phyloP scores from a whole-genome alignment of 2,329 filamentous ascomycete species.

The Alternaria gaisen region DNA sequence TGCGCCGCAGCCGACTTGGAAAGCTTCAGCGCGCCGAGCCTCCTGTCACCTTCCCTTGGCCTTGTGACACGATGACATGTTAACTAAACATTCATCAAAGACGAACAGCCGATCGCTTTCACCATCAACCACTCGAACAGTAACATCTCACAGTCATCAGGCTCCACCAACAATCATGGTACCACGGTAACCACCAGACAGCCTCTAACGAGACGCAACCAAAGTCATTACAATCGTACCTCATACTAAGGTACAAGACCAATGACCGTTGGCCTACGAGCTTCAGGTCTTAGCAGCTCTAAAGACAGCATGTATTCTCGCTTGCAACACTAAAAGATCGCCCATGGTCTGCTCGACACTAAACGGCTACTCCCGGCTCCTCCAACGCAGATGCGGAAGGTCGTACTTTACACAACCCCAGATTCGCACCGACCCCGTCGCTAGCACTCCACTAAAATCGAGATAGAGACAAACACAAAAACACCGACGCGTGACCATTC shows the following conservation, averaged over 20 bases:
- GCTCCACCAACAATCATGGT: no score
- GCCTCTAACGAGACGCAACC: no score
- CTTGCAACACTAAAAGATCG: background rate
- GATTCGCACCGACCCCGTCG: conserved; percentile 6
- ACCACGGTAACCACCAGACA: no score
- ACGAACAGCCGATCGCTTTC: background rate
- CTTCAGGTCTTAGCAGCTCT: no score
- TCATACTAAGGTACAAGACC: no score
- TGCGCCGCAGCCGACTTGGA: background rate
- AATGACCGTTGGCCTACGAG: no score
- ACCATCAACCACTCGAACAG: background rate
- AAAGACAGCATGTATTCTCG: no score
- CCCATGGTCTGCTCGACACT: background rate
- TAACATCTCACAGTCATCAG: no score
- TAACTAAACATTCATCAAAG: background rate
- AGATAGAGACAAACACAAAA: background rate
- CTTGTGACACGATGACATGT: background rate
- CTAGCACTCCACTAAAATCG: background rate
- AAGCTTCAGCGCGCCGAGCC: background rate
- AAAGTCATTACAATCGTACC: no score
- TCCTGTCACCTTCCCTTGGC: background rate
- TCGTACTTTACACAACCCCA: conserved; percentile 1
- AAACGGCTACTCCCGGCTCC: conserved; percentile 1
- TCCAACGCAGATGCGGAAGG: conserved; percentile 14
- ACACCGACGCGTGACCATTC: conserved; percentile 12